These are phyloP conservation scores for Picea engelmannii DNA, from an alignment of 83 land plant genomes.

Conservation along the genomic window DNA sequence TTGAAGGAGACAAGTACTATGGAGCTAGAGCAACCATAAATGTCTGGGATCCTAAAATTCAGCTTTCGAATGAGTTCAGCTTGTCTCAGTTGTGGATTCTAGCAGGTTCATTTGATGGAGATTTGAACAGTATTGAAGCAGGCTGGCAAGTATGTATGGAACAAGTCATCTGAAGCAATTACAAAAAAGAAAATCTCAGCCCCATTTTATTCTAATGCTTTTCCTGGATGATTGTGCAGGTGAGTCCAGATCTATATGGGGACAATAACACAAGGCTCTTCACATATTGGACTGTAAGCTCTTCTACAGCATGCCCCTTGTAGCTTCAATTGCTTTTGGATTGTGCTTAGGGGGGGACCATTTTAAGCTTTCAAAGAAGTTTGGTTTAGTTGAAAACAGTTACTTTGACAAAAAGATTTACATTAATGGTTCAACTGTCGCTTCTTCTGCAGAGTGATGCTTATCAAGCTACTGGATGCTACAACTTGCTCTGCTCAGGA, in stretches of 20 bases:
- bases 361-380: background rate
- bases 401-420: background rate
- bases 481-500: slow-evolving; percentile 93
- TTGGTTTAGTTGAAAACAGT: background rate
- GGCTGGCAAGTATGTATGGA: slow-evolving; percentile 82
- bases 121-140: slow-evolving; percentile 88
- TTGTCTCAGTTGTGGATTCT: slow-evolving; percentile 84
- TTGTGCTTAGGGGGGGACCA: background rate
- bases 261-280: slow-evolving; percentile 95
- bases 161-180: background rate
- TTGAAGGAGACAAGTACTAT: slow-evolving; percentile 63
- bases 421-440: background rate
- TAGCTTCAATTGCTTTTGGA: background rate
- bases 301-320: background rate
- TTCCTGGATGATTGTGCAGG: slow-evolving; percentile 40
- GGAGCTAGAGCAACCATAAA: slow-evolving; percentile 87
- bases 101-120: slow-evolving; percentile 78
- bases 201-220: background rate
- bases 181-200: background rate
- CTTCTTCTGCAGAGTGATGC: slow-evolving; percentile 77
- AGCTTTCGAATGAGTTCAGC: slow-evolving; percentile 78
- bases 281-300: slow-evolving; percentile 83
- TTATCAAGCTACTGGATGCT: slow-evolving; percentile 93
- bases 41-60: slow-evolving; percentile 82
- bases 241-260: slow-evolving; percentile 94